These are phyloP conservation scores for Xylariaceae sp. DNA, from an alignment of 2,329 filamentous ascomycete species.

Conservation along the genomic window DNA sequence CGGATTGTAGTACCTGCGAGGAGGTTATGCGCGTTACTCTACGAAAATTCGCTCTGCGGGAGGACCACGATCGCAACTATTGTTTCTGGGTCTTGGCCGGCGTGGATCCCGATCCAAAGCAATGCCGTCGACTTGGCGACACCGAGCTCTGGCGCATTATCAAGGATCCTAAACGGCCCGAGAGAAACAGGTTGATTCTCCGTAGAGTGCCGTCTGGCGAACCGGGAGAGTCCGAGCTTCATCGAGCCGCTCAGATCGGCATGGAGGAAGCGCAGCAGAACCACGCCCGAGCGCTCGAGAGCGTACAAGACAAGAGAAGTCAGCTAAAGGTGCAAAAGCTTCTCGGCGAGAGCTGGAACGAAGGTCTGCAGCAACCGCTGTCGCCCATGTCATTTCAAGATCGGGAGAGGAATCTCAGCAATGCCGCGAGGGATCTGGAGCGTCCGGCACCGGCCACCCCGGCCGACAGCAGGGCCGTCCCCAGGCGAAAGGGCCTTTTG, in stretches of 20 bases:
- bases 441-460: slow-evolving; percentile 45
- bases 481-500: slow-evolving; percentile 47
- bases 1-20: slow-evolving; percentile 83
- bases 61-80: slow-evolving; percentile 89
- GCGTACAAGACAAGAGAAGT: slow-evolving; percentile 62
- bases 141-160: slow-evolving; percentile 86
- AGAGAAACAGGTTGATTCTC: slow-evolving; percentile 84
- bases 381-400: slow-evolving; percentile 71
- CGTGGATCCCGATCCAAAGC: slow-evolving; percentile 70
- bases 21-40: slow-evolving; percentile 87
- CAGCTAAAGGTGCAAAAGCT: slow-evolving; percentile 85
- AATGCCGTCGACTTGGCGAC: slow-evolving; percentile 77
- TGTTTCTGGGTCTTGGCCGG: slow-evolving; percentile 93
- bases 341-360: slow-evolving; percentile 78
- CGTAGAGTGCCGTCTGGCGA: slow-evolving; percentile 88
- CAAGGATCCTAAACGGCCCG: slow-evolving; percentile 74
- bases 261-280: slow-evolving; percentile 76
- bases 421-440: slow-evolving; percentile 51
- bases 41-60: slow-evolving; percentile 78
- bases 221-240: slow-evolving; percentile 78
- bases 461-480: slow-evolving; percentile 36
- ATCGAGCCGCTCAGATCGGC: slow-evolving; percentile 81
- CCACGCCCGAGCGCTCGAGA: slow-evolving; percentile 56
- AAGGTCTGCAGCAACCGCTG: slow-evolving; percentile 72
- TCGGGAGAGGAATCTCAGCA: slow-evolving; percentile 59